Conservation (phyloP, 139 green algal species). For the Monoraphidium neglectum region DNA sequence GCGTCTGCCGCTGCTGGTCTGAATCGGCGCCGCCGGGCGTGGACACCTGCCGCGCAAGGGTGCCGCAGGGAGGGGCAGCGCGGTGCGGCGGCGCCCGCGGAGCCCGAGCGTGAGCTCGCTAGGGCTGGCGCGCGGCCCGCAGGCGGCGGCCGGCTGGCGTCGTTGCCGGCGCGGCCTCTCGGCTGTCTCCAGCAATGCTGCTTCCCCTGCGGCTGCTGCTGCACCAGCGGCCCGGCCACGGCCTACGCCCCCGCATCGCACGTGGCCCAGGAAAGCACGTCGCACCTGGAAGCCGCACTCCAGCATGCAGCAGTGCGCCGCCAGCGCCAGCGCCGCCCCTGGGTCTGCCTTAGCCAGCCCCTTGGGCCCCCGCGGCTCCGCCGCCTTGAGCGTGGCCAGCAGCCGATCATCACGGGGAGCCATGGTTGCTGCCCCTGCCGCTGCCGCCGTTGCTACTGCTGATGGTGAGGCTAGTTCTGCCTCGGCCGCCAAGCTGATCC, state of each 20-base stretch:
- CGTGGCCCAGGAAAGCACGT: too few species aligned
- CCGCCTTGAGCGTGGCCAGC: background rate
- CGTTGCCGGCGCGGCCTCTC: background rate
- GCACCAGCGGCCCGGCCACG: too few species aligned
- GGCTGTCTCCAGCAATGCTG: background rate
- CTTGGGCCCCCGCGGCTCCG: conserved; percentile 12
- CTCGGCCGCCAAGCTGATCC: too few species aligned
- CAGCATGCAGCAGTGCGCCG: conserved; percentile 14
- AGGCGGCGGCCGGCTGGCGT: background rate
- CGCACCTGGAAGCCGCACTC: conserved; percentile 2
- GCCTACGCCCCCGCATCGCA: too few species aligned
- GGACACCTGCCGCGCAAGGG: too few species aligned
- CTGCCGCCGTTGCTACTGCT: background rate
- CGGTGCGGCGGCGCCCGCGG: too few species aligned
- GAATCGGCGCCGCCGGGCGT: too few species aligned
- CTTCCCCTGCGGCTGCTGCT: background rate
- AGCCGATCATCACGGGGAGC: too few species aligned
- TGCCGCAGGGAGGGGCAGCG: too few species aligned
- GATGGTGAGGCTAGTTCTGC: background rate
- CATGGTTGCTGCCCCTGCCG: background rate
- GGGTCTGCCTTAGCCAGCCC: conserved; percentile 7
- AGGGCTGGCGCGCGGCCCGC: too few species aligned
- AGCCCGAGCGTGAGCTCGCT: too few species aligned
- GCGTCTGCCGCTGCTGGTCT: background rate
- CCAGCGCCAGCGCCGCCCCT: conserved; percentile 22